Conservation (phyloP, 2,329 filamentous ascomycete species). For the Chrysoporthe puriensis region DNA sequence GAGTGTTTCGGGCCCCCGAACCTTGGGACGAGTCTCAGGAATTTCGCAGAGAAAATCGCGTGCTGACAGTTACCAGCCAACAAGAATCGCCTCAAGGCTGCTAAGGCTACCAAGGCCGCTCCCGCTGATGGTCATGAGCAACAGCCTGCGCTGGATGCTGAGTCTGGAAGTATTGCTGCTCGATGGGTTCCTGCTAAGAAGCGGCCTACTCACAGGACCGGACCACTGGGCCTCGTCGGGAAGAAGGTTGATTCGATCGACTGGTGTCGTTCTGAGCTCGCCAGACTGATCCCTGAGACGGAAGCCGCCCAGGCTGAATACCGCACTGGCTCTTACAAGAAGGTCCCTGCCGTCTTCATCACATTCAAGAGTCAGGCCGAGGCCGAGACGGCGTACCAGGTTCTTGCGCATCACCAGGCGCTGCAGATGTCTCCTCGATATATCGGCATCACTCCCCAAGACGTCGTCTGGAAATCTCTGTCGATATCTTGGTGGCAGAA, state of each 20-base stretch:
- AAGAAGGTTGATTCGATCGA: conserved; percentile 95
- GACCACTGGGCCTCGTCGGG: conserved; percentile 70
- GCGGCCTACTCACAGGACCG: conserved; percentile 75
- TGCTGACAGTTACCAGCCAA: conserved; percentile 55
- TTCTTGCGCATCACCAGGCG: conserved; percentile 82
- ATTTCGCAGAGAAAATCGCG: background rate
- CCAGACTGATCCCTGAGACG: conserved; percentile 73
- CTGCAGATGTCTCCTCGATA: conserved; percentile 86
- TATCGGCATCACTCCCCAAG: conserved; percentile 78
- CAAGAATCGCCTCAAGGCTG: conserved; percentile 67
- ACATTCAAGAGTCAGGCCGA: conserved; percentile 84
- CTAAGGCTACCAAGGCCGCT: conserved; percentile 65
- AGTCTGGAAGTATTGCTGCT: conserved; percentile 72
- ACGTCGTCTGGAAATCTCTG: conserved; percentile 88
- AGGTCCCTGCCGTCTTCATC: conserved; percentile 81
- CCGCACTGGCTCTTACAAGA: conserved; percentile 64
- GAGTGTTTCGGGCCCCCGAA: too few species aligned
- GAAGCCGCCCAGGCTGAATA: conserved; percentile 70
- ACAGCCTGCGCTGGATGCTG: conserved; percentile 60
- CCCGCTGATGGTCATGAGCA: conserved; percentile 38
- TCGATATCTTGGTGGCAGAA: conserved; percentile 86
- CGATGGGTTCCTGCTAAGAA: conserved; percentile 76
- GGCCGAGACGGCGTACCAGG: conserved; percentile 86
- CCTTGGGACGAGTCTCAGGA: too few species aligned
- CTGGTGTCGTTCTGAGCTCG: conserved; percentile 80